A percentile compares a stretch with the other conserved stretches of the same genome.
These are phyloP conservation scores for Penicillium sp. DNA, from an alignment of 2,329 filamentous ascomycete genomes.

Conservation along the genomic window DNA sequence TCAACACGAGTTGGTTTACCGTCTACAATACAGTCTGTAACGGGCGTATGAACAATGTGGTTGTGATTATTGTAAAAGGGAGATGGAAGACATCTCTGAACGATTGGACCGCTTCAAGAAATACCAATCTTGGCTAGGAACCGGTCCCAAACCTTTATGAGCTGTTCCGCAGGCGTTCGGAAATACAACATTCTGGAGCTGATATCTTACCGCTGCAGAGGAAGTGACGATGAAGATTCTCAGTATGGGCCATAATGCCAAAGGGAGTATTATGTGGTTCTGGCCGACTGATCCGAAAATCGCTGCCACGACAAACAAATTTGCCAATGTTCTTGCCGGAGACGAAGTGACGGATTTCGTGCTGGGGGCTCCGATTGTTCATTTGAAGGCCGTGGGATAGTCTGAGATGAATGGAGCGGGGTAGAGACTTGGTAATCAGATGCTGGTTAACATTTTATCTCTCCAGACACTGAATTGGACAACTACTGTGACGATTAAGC, in stretches of 20 bases:
- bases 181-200: constrained; percentile 52
- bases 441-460: constrained; percentile 47
- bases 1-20: constrained; percentile 59
- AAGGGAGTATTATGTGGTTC: constrained; percentile 55
- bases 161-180: constrained; percentile 57
- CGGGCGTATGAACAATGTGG: constrained; percentile 65
- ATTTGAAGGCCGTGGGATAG: constrained; percentile 29
- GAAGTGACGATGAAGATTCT: constrained; percentile 54
- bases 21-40: constrained; percentile 62
- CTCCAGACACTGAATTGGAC: constrained; percentile 31
- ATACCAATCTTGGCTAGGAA: constrained; percentile 48
- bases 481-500: constrained; percentile 10
- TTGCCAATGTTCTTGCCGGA: constrained; percentile 47
- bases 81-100: constrained; percentile 57
- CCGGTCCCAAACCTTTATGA: constrained; percentile 52
- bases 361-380: constrained; percentile 36
- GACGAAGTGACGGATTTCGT: constrained; percentile 41
- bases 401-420: constrained; percentile 45
- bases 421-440: constrained; percentile 42
- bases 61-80: constrained; percentile 63
- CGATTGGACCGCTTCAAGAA: constrained; percentile 48
- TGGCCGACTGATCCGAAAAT: constrained; percentile 48
- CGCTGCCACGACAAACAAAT: constrained; percentile 35
- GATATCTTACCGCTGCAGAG: constrained; percentile 52
- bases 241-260: constrained; percentile 55